phyloP scores from a whole-genome alignment of 148 eudicot genomes.

The Polygonum maritimum region DNA sequence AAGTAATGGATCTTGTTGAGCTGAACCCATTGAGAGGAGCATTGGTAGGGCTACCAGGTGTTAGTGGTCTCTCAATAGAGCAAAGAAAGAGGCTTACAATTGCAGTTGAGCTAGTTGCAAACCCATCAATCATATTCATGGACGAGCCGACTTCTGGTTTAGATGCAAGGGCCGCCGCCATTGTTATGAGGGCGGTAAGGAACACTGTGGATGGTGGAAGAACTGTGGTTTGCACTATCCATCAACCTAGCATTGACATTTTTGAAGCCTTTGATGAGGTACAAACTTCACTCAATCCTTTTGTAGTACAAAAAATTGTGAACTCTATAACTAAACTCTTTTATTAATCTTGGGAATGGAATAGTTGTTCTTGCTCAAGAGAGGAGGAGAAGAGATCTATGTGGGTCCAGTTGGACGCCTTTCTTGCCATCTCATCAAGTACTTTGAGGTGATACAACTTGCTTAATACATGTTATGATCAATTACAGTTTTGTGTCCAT shows the following conservation, averaged over 20 bases:
- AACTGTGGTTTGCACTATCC: conserved; percentile 59
- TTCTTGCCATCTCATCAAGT: conserved; percentile 11
- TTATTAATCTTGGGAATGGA: not conserved
- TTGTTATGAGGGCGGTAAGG: conserved; percentile 62
- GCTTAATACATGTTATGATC: not conserved
- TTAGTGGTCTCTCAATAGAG: conserved; percentile 52
- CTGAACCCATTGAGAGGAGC: conserved; percentile 25
- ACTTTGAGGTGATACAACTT: conserved; percentile 13
- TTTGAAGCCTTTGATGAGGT: conserved; percentile 75
- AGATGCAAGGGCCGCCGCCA: conserved; percentile 72
- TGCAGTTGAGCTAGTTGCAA: conserved; percentile 65
- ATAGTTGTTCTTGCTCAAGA: conserved; percentile 15
- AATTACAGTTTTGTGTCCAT: not conserved
- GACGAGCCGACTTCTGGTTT: conserved; percentile 74
- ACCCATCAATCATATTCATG: conserved; percentile 64
- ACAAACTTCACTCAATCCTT: not conserved
- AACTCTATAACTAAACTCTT: not conserved
- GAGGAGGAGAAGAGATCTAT: conserved; percentile 15
- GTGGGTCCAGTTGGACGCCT: conserved; percentile 15
- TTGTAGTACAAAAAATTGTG: not conserved
- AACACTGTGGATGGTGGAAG: conserved; percentile 49
- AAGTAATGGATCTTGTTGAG: conserved; percentile 53
- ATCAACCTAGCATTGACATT: conserved; percentile 56
- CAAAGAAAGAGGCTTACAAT: conserved; percentile 65
- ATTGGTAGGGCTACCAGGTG: conserved; percentile 49